Conservation (phyloP, 768 basidiomycete genomes). For the Boletus reticulatus region DNA sequence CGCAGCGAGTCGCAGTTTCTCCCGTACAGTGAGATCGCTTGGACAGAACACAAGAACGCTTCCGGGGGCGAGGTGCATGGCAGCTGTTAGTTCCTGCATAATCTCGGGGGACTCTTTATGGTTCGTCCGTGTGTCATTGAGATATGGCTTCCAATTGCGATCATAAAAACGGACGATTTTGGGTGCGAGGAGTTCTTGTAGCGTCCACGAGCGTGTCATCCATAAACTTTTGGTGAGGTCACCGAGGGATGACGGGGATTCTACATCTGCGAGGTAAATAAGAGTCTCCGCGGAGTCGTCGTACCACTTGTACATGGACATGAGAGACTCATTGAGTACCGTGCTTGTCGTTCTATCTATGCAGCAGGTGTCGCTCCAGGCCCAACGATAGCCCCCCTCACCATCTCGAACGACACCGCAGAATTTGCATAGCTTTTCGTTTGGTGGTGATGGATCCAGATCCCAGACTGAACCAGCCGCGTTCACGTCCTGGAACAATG, state of each 20-base stretch:
- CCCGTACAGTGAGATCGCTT: background rate
- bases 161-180: conserved; percentile 3
- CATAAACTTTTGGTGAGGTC: background rate
- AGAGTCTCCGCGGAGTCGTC: background rate
- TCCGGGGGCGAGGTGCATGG: background rate
- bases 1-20: background rate
- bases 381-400: background rate
- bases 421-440: background rate
- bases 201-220: conserved; percentile 5
- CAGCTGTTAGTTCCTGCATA: background rate
- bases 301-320: conserved; percentile 1
- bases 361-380: background rate
- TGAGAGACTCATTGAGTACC: background rate
- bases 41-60: background rate
- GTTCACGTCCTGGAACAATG: background rate
- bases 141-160: conserved; percentile 3
- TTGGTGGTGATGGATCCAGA: background rate
- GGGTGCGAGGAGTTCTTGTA: conserved; percentile 7
- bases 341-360: background rate
- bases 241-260: background rate
- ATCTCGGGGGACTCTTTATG: background rate
- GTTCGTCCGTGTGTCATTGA: background rate
- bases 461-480: background rate
- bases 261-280: background rate
- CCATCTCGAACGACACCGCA: background rate